Base-by-base conservation (phyloP, 2,329 filamentous ascomycete genomes). In the Cladophialophora exuberans region DNA sequence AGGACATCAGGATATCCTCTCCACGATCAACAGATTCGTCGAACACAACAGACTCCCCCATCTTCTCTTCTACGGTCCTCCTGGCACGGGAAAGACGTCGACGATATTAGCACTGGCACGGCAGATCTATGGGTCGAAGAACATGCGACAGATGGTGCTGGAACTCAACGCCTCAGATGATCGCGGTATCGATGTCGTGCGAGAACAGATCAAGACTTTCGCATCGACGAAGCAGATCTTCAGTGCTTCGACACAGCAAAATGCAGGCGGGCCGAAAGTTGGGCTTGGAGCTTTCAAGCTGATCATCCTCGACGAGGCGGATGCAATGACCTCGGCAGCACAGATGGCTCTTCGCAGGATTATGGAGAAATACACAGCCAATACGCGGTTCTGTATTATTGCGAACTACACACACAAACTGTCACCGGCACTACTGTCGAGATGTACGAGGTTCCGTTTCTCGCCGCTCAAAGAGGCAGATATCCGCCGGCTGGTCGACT, bases 161-260 rank as follows among this genome's bases (percentile, higher is more conserved):
- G 94, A 99, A 74, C 83, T 99, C 62, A 99, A 99, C 71, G 94
- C 94, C 35, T 96, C 91, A 44, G 94, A 99, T 70, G 94, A 99
- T 72, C 83, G 94, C 73, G 94, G 94, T 68, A 99, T 99, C 71
- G 94, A 99, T 63, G 94, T 99, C 2, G 94, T 99, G 53, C 84
- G 92, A 63, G 94, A 99, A 76, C 94, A 99, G 74, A 99, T 99
- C 83, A 99, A 97, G 81, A 99, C 94, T 0, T 99, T 99, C 75
- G 93, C 47, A 67, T 71, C 23, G 65, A 99, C 94, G 6, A 97
- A 96, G 73, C 94, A 99, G 70, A 99, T 99, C 66, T 99, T 99
- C 76, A 84, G 83, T n/a, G 78, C 82, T 36, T 75, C 81, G 1
- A 74, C 74, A 28, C 67, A 79, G 4, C 69, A 71, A 38, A 55